Evolutionary conservation across 2,329 filamentous ascomycete genomes (phyloP), one percentile per base, ranked within the genome.

Genomic region (Clonostachys solani): DNA sequence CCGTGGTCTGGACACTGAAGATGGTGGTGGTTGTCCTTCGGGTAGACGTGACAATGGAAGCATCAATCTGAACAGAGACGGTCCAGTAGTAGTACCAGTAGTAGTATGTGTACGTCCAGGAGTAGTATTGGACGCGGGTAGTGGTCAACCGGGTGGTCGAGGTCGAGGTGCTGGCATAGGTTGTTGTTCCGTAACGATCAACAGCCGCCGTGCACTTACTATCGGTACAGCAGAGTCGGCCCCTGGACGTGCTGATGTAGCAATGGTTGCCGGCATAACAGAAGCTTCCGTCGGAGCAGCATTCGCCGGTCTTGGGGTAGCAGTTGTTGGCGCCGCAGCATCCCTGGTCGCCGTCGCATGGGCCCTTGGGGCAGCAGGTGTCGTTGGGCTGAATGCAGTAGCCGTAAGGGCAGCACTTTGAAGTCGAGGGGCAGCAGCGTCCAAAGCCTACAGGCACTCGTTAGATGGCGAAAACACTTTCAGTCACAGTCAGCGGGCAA

Each of bases 81-180:
- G 49, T 55, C 52, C 52, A 59, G 50, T 60, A 59, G 45, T 54
- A 58, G 41, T 46, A 51, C 38, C 52, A 57, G 49, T 57, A 59
- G 23, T 46, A 54, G 51, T 51, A 58, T 23, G 52, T 56, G 23
- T 53, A 42, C 13, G 54, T 58, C 43, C 53, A 58, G 48, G 54
- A 55, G 45, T 59, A 59, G 42, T 50, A 50, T 12, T 49, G 51
- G 12, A 37, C 45, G 5, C 33, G 15, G 7, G 49, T 51, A 8
- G 47, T 47, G 6, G 40, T 48, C 48, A 47, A 51, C 9, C 44
- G 44, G n/a, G 34, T 38, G 23, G 51, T 52, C 36, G 50, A 45
- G 12, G 55, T 53, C 9, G 47, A 47, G 19, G 49, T 52, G 9
- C 47, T 47, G 13, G 50, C 52, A 10, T 46, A 50, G 5, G 52